Evolutionary conservation across 306 rosid species (phyloP).

Genomic region (Luffa acutangula): DNA sequence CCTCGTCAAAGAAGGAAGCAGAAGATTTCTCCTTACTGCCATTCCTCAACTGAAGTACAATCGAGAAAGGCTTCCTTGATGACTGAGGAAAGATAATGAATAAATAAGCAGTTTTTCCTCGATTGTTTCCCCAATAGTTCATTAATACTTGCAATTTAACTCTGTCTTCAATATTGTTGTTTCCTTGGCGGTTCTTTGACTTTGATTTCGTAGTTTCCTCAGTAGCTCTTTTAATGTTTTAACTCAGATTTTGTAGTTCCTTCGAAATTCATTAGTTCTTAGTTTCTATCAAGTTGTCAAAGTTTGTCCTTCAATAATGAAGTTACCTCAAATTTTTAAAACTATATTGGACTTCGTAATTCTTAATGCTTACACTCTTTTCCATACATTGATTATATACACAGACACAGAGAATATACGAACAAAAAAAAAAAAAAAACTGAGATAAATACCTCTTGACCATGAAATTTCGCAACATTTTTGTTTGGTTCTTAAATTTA

Average conservation of each 20-base stretch:
- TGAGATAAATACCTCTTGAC: neutral
- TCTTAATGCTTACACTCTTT: neutral
- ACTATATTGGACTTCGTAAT: neutral
- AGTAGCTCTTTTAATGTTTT: neutral
- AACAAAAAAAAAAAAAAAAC: neutral
- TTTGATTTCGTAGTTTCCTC: neutral
- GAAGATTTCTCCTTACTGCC: neutral
- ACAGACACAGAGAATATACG: neutral
- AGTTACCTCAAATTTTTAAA: neutral
- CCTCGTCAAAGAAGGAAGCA: conserved; percentile 1
- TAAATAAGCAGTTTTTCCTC: neutral
- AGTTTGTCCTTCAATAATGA: neutral
- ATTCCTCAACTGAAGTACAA: neutral
- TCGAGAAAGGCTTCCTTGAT: neutral
- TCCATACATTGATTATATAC: no score
- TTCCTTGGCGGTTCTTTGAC: neutral
- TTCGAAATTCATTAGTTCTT: neutral
- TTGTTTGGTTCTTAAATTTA: neutral
- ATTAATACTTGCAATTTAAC: neutral
- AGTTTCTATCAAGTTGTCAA: neutral
- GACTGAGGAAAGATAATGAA: neutral
- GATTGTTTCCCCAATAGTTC: neutral
- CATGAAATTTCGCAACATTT: neutral
- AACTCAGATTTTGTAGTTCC: neutral
- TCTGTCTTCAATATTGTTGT: neutral